Evolutionary conservation across 2,329 filamentous ascomycete genomes (phyloP).

Genomic region (Pseudocercospora eumusae): DNA sequence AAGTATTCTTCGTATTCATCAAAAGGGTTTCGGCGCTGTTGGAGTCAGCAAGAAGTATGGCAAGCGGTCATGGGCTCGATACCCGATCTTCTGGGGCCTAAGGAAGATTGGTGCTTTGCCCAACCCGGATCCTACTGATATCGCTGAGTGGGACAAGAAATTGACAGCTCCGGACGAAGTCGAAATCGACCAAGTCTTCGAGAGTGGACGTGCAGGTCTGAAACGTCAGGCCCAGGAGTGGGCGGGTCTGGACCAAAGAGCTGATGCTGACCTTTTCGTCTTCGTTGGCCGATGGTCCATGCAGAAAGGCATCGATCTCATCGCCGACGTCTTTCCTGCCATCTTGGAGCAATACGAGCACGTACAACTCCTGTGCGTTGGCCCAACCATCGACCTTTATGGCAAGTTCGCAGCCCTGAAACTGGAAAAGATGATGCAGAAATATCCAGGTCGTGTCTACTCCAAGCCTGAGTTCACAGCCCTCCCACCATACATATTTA

Average conservation of each 20-base stretch:
- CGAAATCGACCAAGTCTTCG: constrained; percentile 55
- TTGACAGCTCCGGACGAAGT: constrained; percentile 52
- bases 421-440: constrained; percentile 62
- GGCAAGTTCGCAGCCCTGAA: constrained; percentile 67
- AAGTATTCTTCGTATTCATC: constrained; percentile 64
- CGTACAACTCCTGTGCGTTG: constrained; percentile 62
- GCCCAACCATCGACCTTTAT: constrained; percentile 66
- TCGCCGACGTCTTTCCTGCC: constrained; percentile 65
- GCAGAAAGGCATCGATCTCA: constrained; percentile 67
- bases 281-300: constrained; percentile 68
- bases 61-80: constrained; percentile 63
- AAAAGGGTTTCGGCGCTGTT: constrained; percentile 67
- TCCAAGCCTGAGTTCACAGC: constrained; percentile 66
- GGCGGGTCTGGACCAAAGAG: constrained; percentile 62
- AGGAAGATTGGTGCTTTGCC: constrained; percentile 63
- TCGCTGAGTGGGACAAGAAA: constrained; percentile 58
- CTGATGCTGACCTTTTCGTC: constrained; percentile 63
- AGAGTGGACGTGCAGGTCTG: constrained; percentile 54
- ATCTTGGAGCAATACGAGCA: constrained; percentile 61
- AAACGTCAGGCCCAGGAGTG: constrained; percentile 65
- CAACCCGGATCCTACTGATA: constrained; percentile 65
- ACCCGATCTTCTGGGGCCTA: constrained; percentile 68
- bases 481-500: constrained; percentile 64
- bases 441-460: constrained; percentile 63
- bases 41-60: constrained; percentile 68